Evolutionary conservation across 805 yeast genomes (phyloP), one percentile per base, ranked within the genome.

Genomic region (Hyphopichia homilentoma): DNA sequence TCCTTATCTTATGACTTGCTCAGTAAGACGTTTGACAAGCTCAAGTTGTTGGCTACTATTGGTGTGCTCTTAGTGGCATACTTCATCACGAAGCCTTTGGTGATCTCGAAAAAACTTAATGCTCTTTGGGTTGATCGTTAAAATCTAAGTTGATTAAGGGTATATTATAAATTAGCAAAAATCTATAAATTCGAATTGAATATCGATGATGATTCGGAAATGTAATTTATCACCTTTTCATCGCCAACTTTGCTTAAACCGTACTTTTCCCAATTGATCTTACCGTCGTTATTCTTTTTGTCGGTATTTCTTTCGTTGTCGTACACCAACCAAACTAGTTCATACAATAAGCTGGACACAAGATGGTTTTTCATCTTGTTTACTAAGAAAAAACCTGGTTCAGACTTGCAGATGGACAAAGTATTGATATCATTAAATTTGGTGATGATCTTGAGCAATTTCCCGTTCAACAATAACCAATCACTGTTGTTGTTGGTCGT

Each of bases 1-100:
- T 85, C 96, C 0, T 75, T 75, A 26, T 84, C 86, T 24, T 89
- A 85, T 58, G 98, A 90, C 59, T 66, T 76, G 31, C 68, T 90
- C 53, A 74, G 79, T 16, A 60, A 69, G 19, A 67, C 70, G 32
- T 93, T 93, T 51, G 86, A 81, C 45, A 82, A 77, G 48, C 50
- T 63, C 9, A 81, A 78, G 44, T 69, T 90, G 27, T 29, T 82
- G 5, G 40, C 67, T 5, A 84, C 96, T 1, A 69, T 89, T 3
- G 55, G 59, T 0, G 64, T 70, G 0, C 61, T 89, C 29, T 33
- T 75, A 1, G 52, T 65, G 0, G 65, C 65, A 0, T 75, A 75
- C 28, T 40, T 68, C 5, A 46, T 72, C n/a, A 54, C 78, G 19
- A 72, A 69, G 29, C 88, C 89, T 14, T 61, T 75, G 57, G 84